Conservation (phyloP, 108 stramenopile species). For the Tribonema minus region DNA sequence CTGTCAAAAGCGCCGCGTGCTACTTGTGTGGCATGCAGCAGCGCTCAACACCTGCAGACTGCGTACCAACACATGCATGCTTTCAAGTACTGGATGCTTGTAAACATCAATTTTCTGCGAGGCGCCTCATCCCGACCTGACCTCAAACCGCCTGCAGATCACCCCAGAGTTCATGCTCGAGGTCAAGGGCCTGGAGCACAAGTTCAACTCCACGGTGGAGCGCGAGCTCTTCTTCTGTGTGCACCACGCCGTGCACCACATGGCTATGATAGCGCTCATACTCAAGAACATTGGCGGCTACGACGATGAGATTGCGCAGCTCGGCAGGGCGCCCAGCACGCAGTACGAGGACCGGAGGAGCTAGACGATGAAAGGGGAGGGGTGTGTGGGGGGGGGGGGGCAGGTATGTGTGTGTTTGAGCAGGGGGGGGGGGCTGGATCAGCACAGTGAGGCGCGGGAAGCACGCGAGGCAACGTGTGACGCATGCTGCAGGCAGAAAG, state of each 20-base stretch:
- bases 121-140: background rate
- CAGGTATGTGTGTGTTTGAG: too few relatives aligned
- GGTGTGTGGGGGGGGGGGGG: too few relatives aligned
- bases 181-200: background rate
- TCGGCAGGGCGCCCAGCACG: background rate
- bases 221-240: slow-evolving; percentile 44
- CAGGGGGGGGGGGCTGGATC: too few relatives aligned
- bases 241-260: slow-evolving; percentile 35
- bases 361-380: too few relatives aligned
- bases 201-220: slow-evolving; percentile 38
- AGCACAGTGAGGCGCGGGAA: too few relatives aligned
- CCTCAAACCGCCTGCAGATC: background rate
- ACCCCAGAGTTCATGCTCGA: background rate
- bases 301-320: background rate
- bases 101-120: background rate
- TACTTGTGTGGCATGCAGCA: too few relatives aligned
- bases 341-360: too few relatives aligned
- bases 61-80: background rate
- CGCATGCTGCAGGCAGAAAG: too few relatives aligned
- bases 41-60: background rate
- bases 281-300: background rate
- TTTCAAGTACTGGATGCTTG: background rate
- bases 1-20: too few relatives aligned
- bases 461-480: too few relatives aligned
- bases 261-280: slow-evolving; percentile 36